These are phyloP conservation scores for Aspergillus mulundensis DNA, from an alignment of 495 filamentous ascomycete species.

Conservation along the genomic window DNA sequence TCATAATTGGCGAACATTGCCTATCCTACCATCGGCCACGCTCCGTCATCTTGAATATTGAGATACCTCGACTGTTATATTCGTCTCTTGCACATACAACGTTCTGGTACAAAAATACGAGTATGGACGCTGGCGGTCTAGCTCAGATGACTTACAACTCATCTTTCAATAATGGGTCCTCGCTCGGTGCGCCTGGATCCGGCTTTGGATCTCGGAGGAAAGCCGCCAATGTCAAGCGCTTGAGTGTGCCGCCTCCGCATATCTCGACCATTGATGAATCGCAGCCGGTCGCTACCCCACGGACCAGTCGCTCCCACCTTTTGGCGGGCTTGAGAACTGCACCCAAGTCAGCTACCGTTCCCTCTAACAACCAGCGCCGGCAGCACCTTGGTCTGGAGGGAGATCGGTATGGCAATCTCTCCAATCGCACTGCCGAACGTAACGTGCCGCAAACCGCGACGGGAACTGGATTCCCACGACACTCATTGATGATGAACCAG, in stretches of 20 bases:
- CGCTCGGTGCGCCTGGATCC: conserved; percentile 67
- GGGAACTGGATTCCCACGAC: conserved; percentile 53
- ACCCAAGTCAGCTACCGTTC: conserved; percentile 77
- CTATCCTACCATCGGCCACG: conserved; percentile 34
- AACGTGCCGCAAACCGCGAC: conserved; percentile 58
- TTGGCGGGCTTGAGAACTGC: conserved; percentile 91
- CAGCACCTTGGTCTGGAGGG: conserved; percentile 47
- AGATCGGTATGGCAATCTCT: conserved; percentile 40
- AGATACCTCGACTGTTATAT: conserved; percentile 20
- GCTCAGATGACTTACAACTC: conserved; percentile 97
- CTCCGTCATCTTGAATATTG: conserved; percentile 12
- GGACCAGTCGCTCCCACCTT: conserved; percentile 91
- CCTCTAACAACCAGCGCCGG: conserved; percentile 56
- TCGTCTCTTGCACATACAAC: conserved; percentile 39
- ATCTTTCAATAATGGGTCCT: conserved; percentile 57
- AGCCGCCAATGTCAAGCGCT: conserved; percentile 78
- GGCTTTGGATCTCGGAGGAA: conserved; percentile 81
- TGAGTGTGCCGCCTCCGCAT: conserved; percentile 60
- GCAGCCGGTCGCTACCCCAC: conserved; percentile 63
- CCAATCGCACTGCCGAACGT: conserved; percentile 40
- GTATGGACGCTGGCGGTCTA: conserved; percentile 98
- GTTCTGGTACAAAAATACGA: conserved; percentile 37
- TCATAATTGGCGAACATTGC: conserved; percentile 30
- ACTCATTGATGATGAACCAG: conserved; percentile 44
- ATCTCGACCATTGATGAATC: conserved; percentile 64